Base-by-base conservation (phyloP, 2,329 filamentous ascomycete genomes). In the Ophiostoma novo-ulmi region DNA sequence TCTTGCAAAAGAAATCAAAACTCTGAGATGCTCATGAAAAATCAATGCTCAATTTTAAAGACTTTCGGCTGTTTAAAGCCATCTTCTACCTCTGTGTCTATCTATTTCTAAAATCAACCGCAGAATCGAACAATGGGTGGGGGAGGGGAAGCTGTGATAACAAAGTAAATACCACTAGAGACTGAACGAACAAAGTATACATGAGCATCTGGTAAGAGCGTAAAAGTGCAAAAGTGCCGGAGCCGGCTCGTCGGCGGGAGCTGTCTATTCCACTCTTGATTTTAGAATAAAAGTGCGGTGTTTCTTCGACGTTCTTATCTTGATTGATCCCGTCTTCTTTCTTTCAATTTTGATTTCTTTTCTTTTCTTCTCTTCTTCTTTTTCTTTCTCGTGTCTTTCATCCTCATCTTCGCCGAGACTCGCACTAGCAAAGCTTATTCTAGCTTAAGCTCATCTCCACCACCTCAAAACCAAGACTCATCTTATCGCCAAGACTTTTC, bases 371-470 rank as follows among this genome's bases (percentile, higher is more conserved):
- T 64, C 13, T 5, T 67, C 17, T 17, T 35, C 20, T 10, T 39
- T 58, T 65, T 31, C 22, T 4, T 52, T 44, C 39, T 48, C 38
- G 5, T 22, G 55, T n/a, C 14, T 61, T 26, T 48, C 31, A 35
- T 69, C 26, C 13, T 22, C 44, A 13, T 48, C 67, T 22, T 39
- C 39, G 52, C 22, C 52, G 52, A 58, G 52, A 8, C 38, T 65
- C 13, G 36, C 64, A 68, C 66, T 41, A 67, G 65, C 65, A n/a
- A 41, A 20, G 39, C 38, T 38, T 48, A 41, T 64, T 35, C 20
- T 17, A 36, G 58, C 26, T 63, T 35, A 35, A 63, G 22, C 26
- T 35, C 14, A 17, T 63, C 26, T 20, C 52, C 63, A 44, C 26
- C 39, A 17, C 58, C 22, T 61, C n/a, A 3, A 58, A 58, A 4